phyloP scores from a whole-genome alignment of 148 eudicot species.

The Rhododendron ferrugineum region DNA sequence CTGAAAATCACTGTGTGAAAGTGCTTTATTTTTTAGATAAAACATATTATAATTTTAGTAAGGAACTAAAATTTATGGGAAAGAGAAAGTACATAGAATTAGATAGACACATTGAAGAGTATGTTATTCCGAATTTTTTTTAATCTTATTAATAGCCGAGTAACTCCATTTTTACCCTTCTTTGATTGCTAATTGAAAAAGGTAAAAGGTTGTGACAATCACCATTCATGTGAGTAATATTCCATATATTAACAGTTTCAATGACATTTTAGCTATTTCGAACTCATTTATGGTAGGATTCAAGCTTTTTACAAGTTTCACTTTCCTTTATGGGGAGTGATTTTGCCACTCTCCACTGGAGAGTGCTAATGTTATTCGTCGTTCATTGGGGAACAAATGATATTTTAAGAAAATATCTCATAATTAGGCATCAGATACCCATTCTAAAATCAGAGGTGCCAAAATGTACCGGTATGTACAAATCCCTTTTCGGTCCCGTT shows the following conservation, averaged over 20 bases:
- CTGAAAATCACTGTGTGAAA: not conserved
- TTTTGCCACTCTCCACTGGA: no score
- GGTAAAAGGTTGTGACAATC: not conserved
- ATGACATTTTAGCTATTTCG: not conserved
- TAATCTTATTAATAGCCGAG: not conserved
- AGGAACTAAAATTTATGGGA: not conserved
- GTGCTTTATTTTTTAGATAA: not conserved
- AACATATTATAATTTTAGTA: not conserved
- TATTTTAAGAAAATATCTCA: not conserved
- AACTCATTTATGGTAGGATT: not conserved
- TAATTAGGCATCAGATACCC: not conserved
- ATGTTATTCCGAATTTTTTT: no score
- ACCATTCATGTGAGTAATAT: no score
- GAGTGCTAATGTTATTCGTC: not conserved
- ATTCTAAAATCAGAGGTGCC: no score
- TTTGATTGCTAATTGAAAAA: not conserved
- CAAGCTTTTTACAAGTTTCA: not conserved
- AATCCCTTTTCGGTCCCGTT: no score
- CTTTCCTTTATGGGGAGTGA: not conserved
- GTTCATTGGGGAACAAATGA: not conserved
- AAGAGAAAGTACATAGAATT: no score
- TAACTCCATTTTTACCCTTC: not conserved
- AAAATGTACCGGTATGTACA: no score
- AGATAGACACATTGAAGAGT: no score
- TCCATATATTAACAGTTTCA: no score